A percentile compares a stretch with the other conserved stretches of the same genome.
Evolutionary conservation across 2,329 filamentous ascomycete genomes (phyloP).

Genomic region (Podosphaera fusca): DNA sequence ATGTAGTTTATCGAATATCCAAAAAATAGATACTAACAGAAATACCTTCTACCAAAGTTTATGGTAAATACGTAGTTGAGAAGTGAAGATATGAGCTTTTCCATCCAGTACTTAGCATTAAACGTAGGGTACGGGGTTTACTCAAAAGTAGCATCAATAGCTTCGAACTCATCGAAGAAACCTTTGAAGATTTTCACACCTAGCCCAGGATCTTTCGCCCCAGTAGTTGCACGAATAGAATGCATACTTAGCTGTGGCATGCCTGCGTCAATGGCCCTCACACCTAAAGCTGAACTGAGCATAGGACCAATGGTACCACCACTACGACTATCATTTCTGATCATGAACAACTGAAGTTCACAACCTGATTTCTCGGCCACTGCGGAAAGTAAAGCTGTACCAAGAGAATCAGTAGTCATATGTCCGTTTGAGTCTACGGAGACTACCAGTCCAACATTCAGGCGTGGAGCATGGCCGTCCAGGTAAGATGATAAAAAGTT

Average conservation of each 20-base stretch:
- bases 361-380: constrained; percentile 52
- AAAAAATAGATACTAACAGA: too few species aligned
- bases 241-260: constrained; percentile 91
- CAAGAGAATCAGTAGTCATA: constrained; percentile 85
- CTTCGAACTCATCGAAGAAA: constrained; percentile 70
- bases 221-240: constrained; percentile 71
- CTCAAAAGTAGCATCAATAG: constrained; percentile 60
- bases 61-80: too few species aligned
- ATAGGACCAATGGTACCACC: constrained; percentile 93
- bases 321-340: constrained; percentile 70
- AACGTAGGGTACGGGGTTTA: constrained; percentile 3
- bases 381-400: constrained; percentile 54
- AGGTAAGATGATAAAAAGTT: constrained; percentile 78
- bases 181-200: constrained; percentile 76
- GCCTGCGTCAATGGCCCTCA: constrained; percentile 66
- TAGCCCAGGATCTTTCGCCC: constrained; percentile 62
- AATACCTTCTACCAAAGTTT: too few species aligned
- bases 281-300: constrained; percentile 58
- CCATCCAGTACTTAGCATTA: too few species aligned
- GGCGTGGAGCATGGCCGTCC: constrained; percentile 58
- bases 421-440: constrained; percentile 73
- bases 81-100: too few species aligned
- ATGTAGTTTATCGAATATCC: too few species aligned
- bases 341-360: constrained; percentile 73
- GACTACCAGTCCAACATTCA: constrained; percentile 72